Base-by-base conservation (phyloP, 148 eudicot species). In the Camellia japonica region DNA sequence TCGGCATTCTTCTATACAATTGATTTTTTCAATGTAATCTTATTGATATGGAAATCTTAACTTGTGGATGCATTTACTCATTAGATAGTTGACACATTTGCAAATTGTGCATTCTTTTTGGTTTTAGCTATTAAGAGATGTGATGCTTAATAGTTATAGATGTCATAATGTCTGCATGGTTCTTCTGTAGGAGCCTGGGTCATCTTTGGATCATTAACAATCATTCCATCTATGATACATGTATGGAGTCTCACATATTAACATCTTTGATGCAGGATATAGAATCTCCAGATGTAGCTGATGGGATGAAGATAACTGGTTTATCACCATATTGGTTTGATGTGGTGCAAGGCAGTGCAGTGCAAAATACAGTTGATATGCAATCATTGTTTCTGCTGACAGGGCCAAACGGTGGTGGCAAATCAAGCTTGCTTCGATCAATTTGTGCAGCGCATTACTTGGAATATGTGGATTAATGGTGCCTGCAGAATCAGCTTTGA, bases 361-460 rank as follows among this genome's bases (percentile, higher is more conserved):
- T 96, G 68, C 84, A 83, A 51, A 93, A 95, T 75, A 89, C 89
- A 79, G 89, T 93, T 43, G 87, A 84, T 74, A 93, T 96, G 99
- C 87, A 89, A 73, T 96, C 99, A 49, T 82, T 96, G 75, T 92
- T 93, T 85, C 92, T 96, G 77, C 84, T 96, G 72, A 96, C 99
- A 44, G 99, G 99, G 83, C 99, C 99, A 11, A 96, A 96, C 63
- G 99, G 99, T 54, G 99, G 99, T 78, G 99, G 99, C 74, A 93
- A 96, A 90, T 96, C 99, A 74, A 93, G 99, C 83, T 87, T 96
- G 77, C 87, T 96, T 71, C 87, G 99, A 82, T 91, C 99, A 72
- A 87, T 93, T 70, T 96, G 98, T 86, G 99, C 99, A 51, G 94
- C 99, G 90, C 99, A 80, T 80, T 96, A 68, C 93, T 96, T 78